Percentiles rank a stretch among this genome's conserved stretches.
Evolutionary conservation across 2,329 filamentous ascomycete species (phyloP).

Genomic region (Westerdykella sp.): DNA sequence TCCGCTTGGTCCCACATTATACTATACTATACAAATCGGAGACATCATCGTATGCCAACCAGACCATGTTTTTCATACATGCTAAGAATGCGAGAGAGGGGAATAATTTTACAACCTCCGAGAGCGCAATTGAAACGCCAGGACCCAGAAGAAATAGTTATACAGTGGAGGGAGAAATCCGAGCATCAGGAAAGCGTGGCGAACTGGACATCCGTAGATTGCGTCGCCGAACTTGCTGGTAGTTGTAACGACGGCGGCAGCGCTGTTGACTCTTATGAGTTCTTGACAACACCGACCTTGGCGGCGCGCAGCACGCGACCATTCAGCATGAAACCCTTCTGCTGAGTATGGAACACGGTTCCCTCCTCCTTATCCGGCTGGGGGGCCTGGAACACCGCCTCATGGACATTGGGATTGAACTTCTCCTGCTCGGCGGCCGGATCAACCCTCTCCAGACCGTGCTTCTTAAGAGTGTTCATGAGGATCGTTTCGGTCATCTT

Average conservation of each 20-base stretch:
- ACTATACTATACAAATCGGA: conserved; percentile 16
- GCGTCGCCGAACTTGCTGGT: too few relatives aligned
- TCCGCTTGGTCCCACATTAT: conserved; percentile 9
- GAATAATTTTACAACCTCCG: conserved; percentile 23
- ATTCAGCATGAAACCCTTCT: conserved; percentile 93
- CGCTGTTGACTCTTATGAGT: conserved; percentile 40
- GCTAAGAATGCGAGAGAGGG: conserved; percentile 23
- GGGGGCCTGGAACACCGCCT: conserved; percentile 91
- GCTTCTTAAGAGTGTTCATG: conserved; percentile 83
- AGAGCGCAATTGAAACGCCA: conserved; percentile 9
- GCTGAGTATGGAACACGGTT: conserved; percentile 84
- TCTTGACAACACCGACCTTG: conserved; percentile 95
- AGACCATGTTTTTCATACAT: conserved; percentile 6
- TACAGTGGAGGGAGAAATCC: neutral
- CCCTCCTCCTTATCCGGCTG: conserved; percentile 83
- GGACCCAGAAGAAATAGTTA: neutral
- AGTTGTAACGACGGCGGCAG: neutral
- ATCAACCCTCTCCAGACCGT: conserved; percentile 85
- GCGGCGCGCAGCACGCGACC: conserved; percentile 82
- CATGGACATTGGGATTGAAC: conserved; percentile 95
- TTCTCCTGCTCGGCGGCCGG: conserved; percentile 66
- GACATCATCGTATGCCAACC: conserved; percentile 3
- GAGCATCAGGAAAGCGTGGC: neutral
- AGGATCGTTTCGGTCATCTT: conserved; percentile 93
- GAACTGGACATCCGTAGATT: too few relatives aligned